phyloP scores from a whole-genome alignment of 108 stramenopile genomes.

The Cyclotella atomus region DNA sequence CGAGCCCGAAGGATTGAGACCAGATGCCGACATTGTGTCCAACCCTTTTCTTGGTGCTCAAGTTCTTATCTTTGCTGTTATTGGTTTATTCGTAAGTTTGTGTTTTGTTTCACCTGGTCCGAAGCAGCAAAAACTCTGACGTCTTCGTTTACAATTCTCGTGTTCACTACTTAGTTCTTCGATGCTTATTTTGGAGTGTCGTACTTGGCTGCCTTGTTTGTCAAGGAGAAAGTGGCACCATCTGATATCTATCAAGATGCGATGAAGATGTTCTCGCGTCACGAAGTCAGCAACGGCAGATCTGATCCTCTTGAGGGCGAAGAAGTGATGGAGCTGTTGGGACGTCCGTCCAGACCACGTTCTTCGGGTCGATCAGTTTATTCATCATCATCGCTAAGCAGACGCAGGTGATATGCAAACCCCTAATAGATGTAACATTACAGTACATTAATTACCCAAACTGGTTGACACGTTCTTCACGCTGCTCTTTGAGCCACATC shows the following conservation, averaged over 20 bases:
- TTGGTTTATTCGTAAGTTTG: conserved; percentile 45
- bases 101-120: not conserved
- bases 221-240: conserved; percentile 18
- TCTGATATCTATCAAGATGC: conserved; percentile 32
- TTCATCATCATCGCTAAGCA: not conserved
- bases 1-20: conserved; percentile 2
- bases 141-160: not conserved
- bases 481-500: not conserved
- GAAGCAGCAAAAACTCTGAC: not conserved
- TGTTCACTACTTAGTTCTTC: conserved; percentile 34
- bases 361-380: not conserved
- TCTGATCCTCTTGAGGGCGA: not conserved
- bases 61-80: conserved; percentile 44
- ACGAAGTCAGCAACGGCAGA: not conserved
- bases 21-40: conserved; percentile 10
- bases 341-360: not conserved
- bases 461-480: too few relatives aligned
- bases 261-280: conserved; percentile 9
- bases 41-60: conserved; percentile 53
- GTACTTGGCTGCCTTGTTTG: conserved; percentile 42
- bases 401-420: too few relatives aligned
- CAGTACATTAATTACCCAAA: too few relatives aligned
- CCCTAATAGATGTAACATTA: too few relatives aligned
- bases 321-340: not conserved
- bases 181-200: conserved; percentile 59